Percentiles rank a stretch among this genome's conserved stretches.
Evolutionary conservation across 2,329 filamentous ascomycete species (phyloP).

Genomic region (Ascochyta rabiei): DNA sequence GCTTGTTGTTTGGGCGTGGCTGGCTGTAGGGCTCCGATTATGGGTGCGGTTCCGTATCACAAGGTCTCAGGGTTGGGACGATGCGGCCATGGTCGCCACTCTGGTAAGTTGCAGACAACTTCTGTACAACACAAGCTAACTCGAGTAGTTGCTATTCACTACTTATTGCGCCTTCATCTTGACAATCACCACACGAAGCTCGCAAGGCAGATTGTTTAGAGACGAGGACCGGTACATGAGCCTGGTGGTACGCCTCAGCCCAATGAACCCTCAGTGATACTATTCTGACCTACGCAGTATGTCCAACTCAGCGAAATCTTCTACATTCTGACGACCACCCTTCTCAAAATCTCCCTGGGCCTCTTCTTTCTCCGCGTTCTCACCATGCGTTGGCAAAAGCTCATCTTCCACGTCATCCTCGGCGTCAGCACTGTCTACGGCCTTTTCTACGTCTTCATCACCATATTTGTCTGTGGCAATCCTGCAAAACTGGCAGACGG

Average conservation of each 20-base stretch:
- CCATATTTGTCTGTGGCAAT: constrained; percentile 40
- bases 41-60: constrained; percentile 44
- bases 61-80: constrained; percentile 44
- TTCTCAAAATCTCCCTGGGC: constrained; percentile 52
- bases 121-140: background rate
- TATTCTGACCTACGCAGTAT: constrained; percentile 26
- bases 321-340: constrained; percentile 58
- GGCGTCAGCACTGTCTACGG: constrained; percentile 33
- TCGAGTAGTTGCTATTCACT: constrained; percentile 9
- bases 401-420: constrained; percentile 33
- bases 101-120: constrained; percentile 21
- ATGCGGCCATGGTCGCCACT: constrained; percentile 39
- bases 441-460: constrained; percentile 37
- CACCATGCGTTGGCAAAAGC: constrained; percentile 39
- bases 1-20: constrained; percentile 37
- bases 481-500: constrained; percentile 33
- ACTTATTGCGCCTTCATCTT: constrained; percentile 17
- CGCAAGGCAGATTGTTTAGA: constrained; percentile 18
- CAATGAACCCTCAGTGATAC: no score
- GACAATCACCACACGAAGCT: constrained; percentile 27
- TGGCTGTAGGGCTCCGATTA: constrained; percentile 38
- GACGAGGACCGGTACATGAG: constrained; percentile 20
- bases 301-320: constrained; percentile 53
- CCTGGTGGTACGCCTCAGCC: constrained; percentile 24
- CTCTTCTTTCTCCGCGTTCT: constrained; percentile 46